Percentiles rank a stretch among this genome's conserved stretches.
Evolutionary conservation across 1,139 yeast genomes (phyloP).

Genomic region (Arxiozyma heterogenica): DNA sequence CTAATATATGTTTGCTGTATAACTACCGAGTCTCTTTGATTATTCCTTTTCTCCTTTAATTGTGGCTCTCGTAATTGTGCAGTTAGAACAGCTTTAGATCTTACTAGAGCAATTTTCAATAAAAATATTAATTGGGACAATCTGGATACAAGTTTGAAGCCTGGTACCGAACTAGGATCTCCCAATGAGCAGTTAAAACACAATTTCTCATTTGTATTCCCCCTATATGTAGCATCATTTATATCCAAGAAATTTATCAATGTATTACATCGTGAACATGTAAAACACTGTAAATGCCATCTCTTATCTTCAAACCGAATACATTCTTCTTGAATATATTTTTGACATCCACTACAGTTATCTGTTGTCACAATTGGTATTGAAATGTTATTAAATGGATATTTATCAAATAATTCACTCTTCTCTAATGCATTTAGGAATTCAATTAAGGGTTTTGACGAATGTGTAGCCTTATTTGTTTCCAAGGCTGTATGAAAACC

Average conservation of each 20-base stretch:
- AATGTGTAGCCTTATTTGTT: conserved; percentile 49
- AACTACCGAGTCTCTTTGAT: conserved; percentile 14
- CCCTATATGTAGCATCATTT: conserved; percentile 39
- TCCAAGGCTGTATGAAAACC: conserved; percentile 71
- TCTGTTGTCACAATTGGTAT: conserved; percentile 68
- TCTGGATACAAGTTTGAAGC: conserved; percentile 59
- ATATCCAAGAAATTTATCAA: conserved; percentile 33
- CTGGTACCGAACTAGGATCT: conserved; percentile 41
- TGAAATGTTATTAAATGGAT: conserved; percentile 39
- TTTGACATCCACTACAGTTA: conserved; percentile 59
- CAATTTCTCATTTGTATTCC: conserved; percentile 34
- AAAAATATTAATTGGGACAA: conserved; percentile 67
- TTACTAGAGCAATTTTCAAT: conserved; percentile 71
- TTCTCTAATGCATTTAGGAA: conserved; percentile 47
- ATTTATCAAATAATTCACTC: conserved; percentile 37
- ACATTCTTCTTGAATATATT: conserved; percentile 79
- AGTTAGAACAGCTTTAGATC: conserved; percentile 65
- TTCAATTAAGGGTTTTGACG: conserved; percentile 53
- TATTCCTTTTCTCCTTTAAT: conserved; percentile 8
- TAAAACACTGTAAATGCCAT: conserved; percentile 76
- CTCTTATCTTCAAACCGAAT: conserved; percentile 50
- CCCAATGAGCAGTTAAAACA: conserved; percentile 53
- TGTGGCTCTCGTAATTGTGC: conserved; percentile 26
- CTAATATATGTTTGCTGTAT: conserved; percentile 49
- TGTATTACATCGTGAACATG: conserved; percentile 48